Base-by-base conservation (phyloP, 805 yeast genomes). In the Yamadazyma paraphyllophila region DNA sequence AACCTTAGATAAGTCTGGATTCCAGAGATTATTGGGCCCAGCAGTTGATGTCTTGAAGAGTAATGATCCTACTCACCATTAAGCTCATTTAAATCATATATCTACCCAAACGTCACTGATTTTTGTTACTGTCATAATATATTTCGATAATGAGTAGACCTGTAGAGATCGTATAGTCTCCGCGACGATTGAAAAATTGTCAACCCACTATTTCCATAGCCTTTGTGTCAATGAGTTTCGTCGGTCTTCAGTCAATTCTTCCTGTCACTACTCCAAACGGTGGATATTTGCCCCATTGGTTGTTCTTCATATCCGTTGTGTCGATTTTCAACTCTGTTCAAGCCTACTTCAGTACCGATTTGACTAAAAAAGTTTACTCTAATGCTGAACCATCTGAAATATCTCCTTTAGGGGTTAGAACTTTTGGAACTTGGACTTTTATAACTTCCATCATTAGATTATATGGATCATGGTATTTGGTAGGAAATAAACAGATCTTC, bases 381-480 rank as follows among this genome's bases (percentile, higher is more conserved):
- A 44, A 51, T 10, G 65, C 66, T 13, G 58, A 61, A 7, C 50
- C 58, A 2, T 36, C 43, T n/a, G 70, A 69, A 44, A 71, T 71
- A 10, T 68, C 74, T 5, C 64, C 69, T 11, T 73, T 94, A 53
- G 82, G 94, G 55, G 96, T 97, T n/a, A 80, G 99, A 58, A 92
- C 99, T 0, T 94, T 94, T 64, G 99, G 99, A 29, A 94, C 99
- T 0, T 94, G 99, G 99, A 94, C 99, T 0, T 72, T 91, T 33
- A 76, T 91, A 55, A 83, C 96, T 2, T 80, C 96, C 1, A 73
- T 92, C 26, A 83, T 94, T 39, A 81, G 99, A 61, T 76, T 83
- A 52, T 89, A 87, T 63, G 96, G 96, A 45, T 95, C 98, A 11
- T 86, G 85, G 66, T 72, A 86, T 60, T 44, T 66, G 36, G 71